Evolutionary conservation across 2,329 filamentous ascomycete genomes (phyloP), one percentile per base, ranked within the genome.

Genomic region (Aspergillus ochraceoroseus): DNA sequence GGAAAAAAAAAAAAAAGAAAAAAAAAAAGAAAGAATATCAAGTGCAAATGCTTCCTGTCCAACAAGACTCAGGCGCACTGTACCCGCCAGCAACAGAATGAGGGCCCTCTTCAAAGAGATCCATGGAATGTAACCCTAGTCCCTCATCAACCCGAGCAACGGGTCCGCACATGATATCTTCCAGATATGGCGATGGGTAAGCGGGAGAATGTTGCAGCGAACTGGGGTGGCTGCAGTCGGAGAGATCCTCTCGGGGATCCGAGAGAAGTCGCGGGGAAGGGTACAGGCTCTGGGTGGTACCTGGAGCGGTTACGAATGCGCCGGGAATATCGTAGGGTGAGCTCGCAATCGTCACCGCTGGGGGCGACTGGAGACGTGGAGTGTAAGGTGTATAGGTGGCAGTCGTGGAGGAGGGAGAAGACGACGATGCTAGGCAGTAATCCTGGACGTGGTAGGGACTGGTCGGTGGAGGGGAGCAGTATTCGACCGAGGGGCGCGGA

Each of bases 331-430:
- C 56, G 44, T 65, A 67, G 9, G 66, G 58, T 13, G 64, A 65
- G 43, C 54, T 58, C 11, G 62, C 59, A 12, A 66, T 56, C 13
- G 58, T 60, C 17, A 65, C 59, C 14, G 60, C 58, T 4, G 63
- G 61, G 7, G 65, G 64, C 13, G 65, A 66, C 20, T 67, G 63
- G 13, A 65, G 56, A 5, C 64, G 64, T 4, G 66, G 68, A 6
- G 66, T 65, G 41, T 67, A 69, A 26, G 64, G 56, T 3, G 63
- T 54, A 25, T 62, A 65, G 15, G 62, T 58, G 13, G 65, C 55
- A 6, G 62, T 59, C 7, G 58, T 60, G 9, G 64, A 61, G n/a
- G 58, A 60, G 4, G 64, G 61, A 4, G 62, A 66, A 11, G 64
- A 63, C 6, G 60, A 65, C 26, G 64, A 56, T 47, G 52, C 54